Percentiles rank a stretch among this genome's conserved stretches.
Evolutionary conservation across 805 yeast species (phyloP).

Genomic region (Lachancea thermotolerans): DNA sequence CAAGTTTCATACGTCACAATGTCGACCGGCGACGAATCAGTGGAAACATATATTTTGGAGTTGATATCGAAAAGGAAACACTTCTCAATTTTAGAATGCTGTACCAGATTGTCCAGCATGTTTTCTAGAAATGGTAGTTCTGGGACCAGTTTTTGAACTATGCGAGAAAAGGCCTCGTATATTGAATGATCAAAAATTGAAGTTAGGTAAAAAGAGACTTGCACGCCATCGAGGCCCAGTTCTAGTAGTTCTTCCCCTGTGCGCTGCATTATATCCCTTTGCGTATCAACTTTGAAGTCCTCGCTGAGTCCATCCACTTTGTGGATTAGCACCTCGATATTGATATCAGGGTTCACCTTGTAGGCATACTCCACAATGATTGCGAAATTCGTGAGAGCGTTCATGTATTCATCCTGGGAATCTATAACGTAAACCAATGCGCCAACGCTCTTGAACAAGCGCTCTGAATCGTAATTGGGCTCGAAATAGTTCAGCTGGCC

Average conservation of each 20-base stretch:
- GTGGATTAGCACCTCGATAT: conserved; percentile 89
- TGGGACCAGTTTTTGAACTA: conserved; percentile 83
- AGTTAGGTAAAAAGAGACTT: conserved; percentile 83
- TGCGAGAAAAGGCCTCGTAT: conserved; percentile 90
- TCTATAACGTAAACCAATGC: conserved; percentile 93
- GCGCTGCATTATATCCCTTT: conserved; percentile 92
- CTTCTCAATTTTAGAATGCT: conserved; percentile 85
- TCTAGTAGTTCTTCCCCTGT: conserved; percentile 89
- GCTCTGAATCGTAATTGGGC: conserved; percentile 72
- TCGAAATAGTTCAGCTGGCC: conserved; percentile 89
- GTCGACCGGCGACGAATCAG: conserved; percentile 94
- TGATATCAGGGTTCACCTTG: conserved; percentile 73
- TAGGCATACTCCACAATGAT: conserved; percentile 84
- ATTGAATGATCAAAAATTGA: conserved; percentile 94
- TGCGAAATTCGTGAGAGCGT: conserved; percentile 83
- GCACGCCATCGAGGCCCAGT: conserved; percentile 84
- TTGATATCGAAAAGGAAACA: conserved; percentile 87
- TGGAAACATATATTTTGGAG: conserved; percentile 90
- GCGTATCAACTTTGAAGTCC: conserved; percentile 90
- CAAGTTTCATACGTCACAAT: conserved; percentile 94
- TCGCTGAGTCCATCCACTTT: conserved; percentile 93
- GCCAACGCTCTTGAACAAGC: conserved; percentile 74
- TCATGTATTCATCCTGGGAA: conserved; percentile 88
- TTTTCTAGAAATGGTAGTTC: conserved; percentile 86
- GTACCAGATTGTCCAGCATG: conserved; percentile 79